phyloP scores from a whole-genome alignment of 2,329 filamentous ascomycete species.

The Colletotrichum gigasporum region DNA sequence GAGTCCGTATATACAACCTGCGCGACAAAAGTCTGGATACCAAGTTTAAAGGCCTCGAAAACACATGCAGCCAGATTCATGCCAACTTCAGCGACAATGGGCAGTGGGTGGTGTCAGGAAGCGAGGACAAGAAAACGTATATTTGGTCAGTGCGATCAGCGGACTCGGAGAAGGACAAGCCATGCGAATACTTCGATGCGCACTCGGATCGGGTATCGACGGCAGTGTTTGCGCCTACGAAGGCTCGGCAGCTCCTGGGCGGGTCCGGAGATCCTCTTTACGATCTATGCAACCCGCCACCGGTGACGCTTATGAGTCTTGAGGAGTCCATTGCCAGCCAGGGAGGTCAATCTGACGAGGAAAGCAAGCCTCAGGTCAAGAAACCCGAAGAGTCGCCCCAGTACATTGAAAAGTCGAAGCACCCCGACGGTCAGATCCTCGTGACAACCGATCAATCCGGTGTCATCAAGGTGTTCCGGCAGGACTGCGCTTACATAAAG shows the following conservation, averaged over 20 bases:
- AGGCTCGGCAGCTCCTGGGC: conserved; percentile 80
- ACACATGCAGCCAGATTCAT: conserved; percentile 88
- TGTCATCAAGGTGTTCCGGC: conserved; percentile 91
- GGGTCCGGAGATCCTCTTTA: conserved; percentile 92
- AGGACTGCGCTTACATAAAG: conserved; percentile 89
- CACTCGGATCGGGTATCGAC: conserved; percentile 89
- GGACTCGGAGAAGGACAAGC: conserved; percentile 79
- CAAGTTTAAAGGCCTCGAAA: conserved; percentile 93
- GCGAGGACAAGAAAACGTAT: conserved; percentile 89
- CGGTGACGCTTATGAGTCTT: conserved; percentile 81
- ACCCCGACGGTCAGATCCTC: conserved; percentile 87
- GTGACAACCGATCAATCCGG: conserved; percentile 90
- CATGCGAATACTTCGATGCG: conserved; percentile 90
- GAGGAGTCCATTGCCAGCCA: conserved; percentile 65
- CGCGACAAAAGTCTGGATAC: conserved; percentile 85
- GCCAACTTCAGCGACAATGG: conserved; percentile 90
- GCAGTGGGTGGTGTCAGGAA: conserved; percentile 88
- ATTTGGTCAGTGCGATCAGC: conserved; percentile 79
- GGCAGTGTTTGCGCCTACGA: conserved; percentile 84
- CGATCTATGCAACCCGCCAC: conserved; percentile 94
- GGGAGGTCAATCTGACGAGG: conserved; percentile 47
- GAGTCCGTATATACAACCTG: conserved; percentile 89
- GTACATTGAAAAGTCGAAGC: conserved; percentile 79
- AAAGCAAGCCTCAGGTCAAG: conserved; percentile 41
- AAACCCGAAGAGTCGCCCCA: conserved; percentile 76